Percentiles rank a stretch among this genome's conserved stretches.
Conservation (phyloP, 192 early-diverging fungal genomes). For the Entrophospora sp. region DNA sequence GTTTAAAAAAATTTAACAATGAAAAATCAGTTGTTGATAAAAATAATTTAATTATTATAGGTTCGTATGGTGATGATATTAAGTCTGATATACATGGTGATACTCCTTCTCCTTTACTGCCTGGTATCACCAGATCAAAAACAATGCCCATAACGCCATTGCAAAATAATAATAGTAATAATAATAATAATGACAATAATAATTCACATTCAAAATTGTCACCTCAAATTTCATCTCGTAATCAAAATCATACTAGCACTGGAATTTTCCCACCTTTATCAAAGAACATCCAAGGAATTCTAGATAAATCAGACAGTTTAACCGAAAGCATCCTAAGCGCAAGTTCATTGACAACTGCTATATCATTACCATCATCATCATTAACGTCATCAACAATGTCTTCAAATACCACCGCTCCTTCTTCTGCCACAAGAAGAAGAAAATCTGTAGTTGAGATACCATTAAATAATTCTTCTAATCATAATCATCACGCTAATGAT, state of each 20-base stretch:
- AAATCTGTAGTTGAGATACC: no score
- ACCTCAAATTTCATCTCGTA: conserved; percentile 1
- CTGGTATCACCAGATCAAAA: neutral
- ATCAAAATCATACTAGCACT: neutral
- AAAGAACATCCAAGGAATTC: conserved; percentile 12
- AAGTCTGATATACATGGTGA: neutral
- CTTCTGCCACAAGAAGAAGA: neutral
- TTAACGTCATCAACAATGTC: no score
- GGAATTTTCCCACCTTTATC: neutral
- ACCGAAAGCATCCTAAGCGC: neutral
- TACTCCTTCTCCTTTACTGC: conserved; percentile 8
- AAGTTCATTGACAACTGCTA: neutral
- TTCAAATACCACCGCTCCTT: no score
- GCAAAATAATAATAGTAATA: neutral
- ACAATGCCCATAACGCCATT: conserved; percentile 15
- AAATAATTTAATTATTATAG: no score
- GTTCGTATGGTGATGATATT: neutral
- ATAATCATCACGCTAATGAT: no score
- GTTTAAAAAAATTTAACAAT: neutral
- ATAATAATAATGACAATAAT: no score
- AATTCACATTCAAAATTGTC: conserved; percentile 8
- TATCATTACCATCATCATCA: no score
- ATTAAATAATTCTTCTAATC: no score
- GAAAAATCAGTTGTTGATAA: neutral
- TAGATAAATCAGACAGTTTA: neutral